phyloP scores from a whole-genome alignment of 1,284 basidiomycete genomes.

The Tranzscheliella williamsii region DNA sequence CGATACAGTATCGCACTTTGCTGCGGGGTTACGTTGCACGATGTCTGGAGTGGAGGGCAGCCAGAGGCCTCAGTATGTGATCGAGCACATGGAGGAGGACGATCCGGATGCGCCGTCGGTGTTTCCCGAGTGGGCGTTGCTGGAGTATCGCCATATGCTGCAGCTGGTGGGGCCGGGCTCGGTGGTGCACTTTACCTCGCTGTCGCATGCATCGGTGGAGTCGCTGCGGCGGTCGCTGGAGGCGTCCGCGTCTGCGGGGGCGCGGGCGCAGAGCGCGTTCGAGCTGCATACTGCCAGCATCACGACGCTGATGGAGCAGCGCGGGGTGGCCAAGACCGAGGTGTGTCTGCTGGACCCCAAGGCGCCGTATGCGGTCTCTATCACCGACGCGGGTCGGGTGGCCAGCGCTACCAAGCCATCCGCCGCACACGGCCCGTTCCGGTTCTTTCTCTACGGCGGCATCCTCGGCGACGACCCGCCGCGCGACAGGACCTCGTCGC shows the following conservation, averaged over 20 bases:
- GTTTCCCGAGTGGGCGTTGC: constrained; percentile 57
- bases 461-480: constrained; percentile 83
- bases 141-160: constrained; percentile 76
- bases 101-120: constrained; percentile 47
- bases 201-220: constrained; percentile 72
- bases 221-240: constrained; percentile 65
- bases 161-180: constrained; percentile 71
- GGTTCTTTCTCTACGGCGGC: constrained; percentile 57
- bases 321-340: constrained; percentile 64
- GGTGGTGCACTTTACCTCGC: constrained; percentile 78
- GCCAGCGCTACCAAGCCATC: constrained; percentile 18
- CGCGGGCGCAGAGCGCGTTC: constrained; percentile 58
- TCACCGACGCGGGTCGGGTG: constrained; percentile 36
- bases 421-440: constrained; percentile 43
- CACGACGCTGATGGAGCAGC: constrained; percentile 69
- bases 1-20: not conserved
- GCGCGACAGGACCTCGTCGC: constrained; percentile 78
- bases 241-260: constrained; percentile 9
- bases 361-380: constrained; percentile 38
- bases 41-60: too few relatives aligned
- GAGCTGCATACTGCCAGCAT: constrained; percentile 71
- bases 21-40: too few relatives aligned
- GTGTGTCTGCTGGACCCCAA: constrained; percentile 56
- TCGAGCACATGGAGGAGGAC: constrained; percentile 61
- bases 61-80: constrained; percentile 57